phyloP scores from a whole-genome alignment of 257 asterid genomes.

The Plectranthus barbatus region DNA sequence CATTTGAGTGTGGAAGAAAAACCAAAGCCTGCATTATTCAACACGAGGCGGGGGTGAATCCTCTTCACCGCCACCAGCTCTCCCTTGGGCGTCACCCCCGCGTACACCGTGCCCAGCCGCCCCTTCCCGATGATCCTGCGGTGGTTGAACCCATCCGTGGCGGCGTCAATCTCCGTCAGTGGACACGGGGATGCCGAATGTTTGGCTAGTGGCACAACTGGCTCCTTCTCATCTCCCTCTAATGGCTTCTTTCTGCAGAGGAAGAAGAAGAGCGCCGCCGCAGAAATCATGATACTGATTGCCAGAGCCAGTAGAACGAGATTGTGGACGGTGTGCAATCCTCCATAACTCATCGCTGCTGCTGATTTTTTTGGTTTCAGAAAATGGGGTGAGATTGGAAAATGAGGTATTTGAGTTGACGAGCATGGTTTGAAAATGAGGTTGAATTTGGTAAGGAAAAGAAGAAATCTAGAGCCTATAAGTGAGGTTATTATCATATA shows the following conservation, averaged over 20 bases:
- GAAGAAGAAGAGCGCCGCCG: slow-evolving; percentile 23
- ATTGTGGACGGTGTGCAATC: slow-evolving; percentile 28
- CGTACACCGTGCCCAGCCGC: slow-evolving; percentile 63
- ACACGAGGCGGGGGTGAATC: slow-evolving; percentile 58
- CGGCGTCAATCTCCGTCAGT: slow-evolving; percentile 64
- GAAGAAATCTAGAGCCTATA: slow-evolving; percentile 5
- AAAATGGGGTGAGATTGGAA: not conserved
- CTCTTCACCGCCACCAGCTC: slow-evolving; percentile 65
- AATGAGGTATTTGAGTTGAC: not conserved
- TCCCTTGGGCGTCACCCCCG: slow-evolving; percentile 61
- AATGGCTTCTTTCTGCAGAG: slow-evolving; percentile 40
- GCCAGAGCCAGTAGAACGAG: slow-evolving; percentile 30
- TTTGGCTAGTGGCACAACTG: slow-evolving; percentile 25
- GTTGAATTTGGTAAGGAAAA: slow-evolving; percentile 16
- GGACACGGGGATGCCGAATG: slow-evolving; percentile 33
- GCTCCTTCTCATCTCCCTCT: slow-evolving; percentile 6
- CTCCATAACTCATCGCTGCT: slow-evolving; percentile 26
- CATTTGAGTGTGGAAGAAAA: slow-evolving; percentile 53
- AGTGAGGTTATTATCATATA: not conserved
- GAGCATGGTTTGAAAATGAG: slow-evolving; percentile 18
- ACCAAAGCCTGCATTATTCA: slow-evolving; percentile 69
- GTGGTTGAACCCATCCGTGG: slow-evolving; percentile 76
- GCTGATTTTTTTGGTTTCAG: not conserved
- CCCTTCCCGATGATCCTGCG: slow-evolving; percentile 71
- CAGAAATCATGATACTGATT: slow-evolving; percentile 23